Evolutionary conservation across 192 early-diverging fungal genomes (phyloP).

Genomic region (Coemansia aciculifera): DNA sequence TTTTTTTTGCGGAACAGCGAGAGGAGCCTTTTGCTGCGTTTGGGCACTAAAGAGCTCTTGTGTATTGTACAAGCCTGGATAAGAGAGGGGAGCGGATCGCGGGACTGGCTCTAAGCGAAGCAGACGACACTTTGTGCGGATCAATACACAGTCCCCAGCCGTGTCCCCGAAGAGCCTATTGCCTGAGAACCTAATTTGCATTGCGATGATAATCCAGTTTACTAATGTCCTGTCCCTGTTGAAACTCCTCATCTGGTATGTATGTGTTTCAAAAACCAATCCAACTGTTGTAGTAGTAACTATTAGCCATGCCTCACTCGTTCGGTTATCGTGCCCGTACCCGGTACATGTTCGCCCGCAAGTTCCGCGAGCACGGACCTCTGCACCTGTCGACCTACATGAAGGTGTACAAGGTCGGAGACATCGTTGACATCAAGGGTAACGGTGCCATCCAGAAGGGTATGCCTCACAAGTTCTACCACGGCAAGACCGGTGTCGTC

Average conservation of each 20-base stretch:
- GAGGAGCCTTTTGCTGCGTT: background rate
- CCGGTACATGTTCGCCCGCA: slow-evolving; percentile 95
- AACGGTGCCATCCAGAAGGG: slow-evolving; percentile 99
- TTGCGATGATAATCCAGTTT: background rate
- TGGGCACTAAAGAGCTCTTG: background rate
- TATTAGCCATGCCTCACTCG: slow-evolving; percentile 73
- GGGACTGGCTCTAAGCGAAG: background rate
- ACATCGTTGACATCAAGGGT: slow-evolving; percentile 99
- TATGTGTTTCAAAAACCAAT: slow-evolving; percentile 1
- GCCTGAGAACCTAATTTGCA: background rate
- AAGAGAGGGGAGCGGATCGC: background rate
- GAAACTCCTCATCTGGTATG: background rate
- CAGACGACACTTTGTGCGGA: background rate
- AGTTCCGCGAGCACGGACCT: slow-evolving; percentile 94
- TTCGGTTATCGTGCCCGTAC: slow-evolving; percentile 97
- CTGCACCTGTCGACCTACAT: slow-evolving; percentile 96
- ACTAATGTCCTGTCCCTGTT: background rate
- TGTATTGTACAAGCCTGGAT: background rate
- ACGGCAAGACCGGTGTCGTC: slow-evolving; percentile 97
- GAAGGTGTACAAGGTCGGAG: slow-evolving; percentile 98
- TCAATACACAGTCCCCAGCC: background rate
- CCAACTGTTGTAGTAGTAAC: slow-evolving; percentile 19
- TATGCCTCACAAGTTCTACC: slow-evolving; percentile 99
- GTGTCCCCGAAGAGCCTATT: background rate
- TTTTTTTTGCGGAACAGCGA: background rate